A percentile compares a stretch with the other conserved stretches of the same genome.
Evolutionary conservation across 1,284 basidiomycete genomes (phyloP).

Genomic region (Farysia itapuensis): DNA sequence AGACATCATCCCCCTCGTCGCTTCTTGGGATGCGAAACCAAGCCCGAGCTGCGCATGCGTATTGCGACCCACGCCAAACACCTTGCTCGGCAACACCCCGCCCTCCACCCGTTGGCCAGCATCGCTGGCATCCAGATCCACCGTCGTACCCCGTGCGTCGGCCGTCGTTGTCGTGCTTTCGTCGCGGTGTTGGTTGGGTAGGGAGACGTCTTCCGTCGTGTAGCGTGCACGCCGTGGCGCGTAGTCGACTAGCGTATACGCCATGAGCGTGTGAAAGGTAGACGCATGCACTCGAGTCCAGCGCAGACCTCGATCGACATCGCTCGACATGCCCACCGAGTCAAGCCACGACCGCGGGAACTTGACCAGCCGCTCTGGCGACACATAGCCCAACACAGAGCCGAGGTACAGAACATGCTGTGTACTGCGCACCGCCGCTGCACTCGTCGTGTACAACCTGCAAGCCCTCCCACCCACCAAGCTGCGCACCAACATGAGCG

Average conservation of each 20-base stretch:
- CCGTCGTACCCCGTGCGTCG: too few species aligned
- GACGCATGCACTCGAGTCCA: not conserved
- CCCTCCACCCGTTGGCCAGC: too few species aligned
- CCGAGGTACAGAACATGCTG: constrained; percentile 26
- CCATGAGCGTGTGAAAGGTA: constrained; percentile 3
- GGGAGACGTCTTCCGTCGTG: too few species aligned
- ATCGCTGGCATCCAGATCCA: too few species aligned
- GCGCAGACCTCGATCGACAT: constrained; percentile 15
- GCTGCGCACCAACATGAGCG: too few species aligned
- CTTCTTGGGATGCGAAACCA: constrained; percentile 25
- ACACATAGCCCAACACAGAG: constrained; percentile 10
- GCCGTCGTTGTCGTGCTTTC: too few species aligned
- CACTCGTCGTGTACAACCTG: not conserved
- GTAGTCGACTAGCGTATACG: constrained; percentile 7
- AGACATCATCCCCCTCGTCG: constrained; percentile 25
- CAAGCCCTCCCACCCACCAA: too few species aligned
- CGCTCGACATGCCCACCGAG: not conserved
- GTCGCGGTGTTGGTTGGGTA: too few species aligned
- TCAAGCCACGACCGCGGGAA: constrained; percentile 20
- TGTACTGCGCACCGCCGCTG: too few species aligned
- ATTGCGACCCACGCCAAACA: constrained; percentile 21
- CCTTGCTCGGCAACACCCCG: too few species aligned
- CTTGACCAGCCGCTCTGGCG: constrained; percentile 1
- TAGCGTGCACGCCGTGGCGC: too few species aligned
- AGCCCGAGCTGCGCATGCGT: constrained; percentile 30